Evolutionary conservation across 768 basidiomycete species (phyloP).

Genomic region (Naganishia onofrii): DNA sequence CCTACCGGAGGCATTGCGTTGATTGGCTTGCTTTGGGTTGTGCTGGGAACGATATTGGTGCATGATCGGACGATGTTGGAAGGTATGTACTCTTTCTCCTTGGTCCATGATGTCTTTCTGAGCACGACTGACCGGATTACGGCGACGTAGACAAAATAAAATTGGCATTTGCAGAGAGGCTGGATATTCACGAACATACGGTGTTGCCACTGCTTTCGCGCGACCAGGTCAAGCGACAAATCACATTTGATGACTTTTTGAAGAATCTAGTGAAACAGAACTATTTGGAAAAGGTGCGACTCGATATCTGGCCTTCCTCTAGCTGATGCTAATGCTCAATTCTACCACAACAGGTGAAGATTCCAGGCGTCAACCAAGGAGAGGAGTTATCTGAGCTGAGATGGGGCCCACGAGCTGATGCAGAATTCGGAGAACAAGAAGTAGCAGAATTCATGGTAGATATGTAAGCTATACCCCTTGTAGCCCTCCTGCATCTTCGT

Average conservation of each 20-base stretch:
- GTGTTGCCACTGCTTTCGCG: slow-evolving; percentile 59
- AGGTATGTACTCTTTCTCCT: slow-evolving; percentile 58
- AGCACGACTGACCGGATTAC: no score
- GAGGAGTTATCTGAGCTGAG: slow-evolving; percentile 68
- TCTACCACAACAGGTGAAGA: slow-evolving; percentile 28
- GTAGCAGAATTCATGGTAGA: slow-evolving; percentile 74
- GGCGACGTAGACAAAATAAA: slow-evolving; percentile 55
- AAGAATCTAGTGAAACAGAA: slow-evolving; percentile 64
- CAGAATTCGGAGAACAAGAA: slow-evolving; percentile 76
- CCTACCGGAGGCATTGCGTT: slow-evolving; percentile 61
- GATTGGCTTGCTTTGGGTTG: slow-evolving; percentile 72
- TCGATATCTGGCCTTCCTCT: neutral
- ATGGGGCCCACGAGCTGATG: slow-evolving; percentile 77
- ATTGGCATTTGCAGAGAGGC: slow-evolving; percentile 62
- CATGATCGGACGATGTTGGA: slow-evolving; percentile 72
- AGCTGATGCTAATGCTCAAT: neutral
- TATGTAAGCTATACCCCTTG: slow-evolving; percentile 38
- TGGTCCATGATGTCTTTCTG: no score
- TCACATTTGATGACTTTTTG: slow-evolving; percentile 68
- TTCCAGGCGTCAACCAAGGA: slow-evolving; percentile 42
- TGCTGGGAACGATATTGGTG: slow-evolving; percentile 80
- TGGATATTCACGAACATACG: slow-evolving; percentile 61
- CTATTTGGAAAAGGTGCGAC: slow-evolving; percentile 67
- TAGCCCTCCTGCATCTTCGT: neutral
- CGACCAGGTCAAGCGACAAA: slow-evolving; percentile 57